Evolutionary conservation across 345 rosid species (phyloP).

Genomic region (Hibiscus tridactylites): DNA sequence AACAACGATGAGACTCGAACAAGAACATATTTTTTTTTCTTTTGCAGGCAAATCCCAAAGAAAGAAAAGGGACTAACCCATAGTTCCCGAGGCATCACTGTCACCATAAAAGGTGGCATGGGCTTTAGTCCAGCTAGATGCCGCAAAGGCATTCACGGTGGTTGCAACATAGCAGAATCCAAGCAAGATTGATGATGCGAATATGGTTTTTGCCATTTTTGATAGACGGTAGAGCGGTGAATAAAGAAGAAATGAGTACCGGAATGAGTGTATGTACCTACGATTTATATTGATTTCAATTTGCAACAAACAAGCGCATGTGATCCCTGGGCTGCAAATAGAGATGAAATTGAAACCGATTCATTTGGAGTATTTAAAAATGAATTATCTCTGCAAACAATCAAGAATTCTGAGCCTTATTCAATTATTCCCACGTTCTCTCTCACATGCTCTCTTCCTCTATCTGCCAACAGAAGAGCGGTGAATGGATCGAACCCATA

Average conservation of each 20-base stretch:
- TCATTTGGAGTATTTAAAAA: not conserved
- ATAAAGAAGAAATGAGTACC: not conserved
- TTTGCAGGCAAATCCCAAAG: not conserved
- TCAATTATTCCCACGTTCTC: constrained; percentile 60
- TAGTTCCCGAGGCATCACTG: constrained; percentile 74
- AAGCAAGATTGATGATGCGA: constrained; percentile 27
- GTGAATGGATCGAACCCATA: constrained; percentile 25
- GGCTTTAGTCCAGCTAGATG: constrained; percentile 52
- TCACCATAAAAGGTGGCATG: constrained; percentile 88
- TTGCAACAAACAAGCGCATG: constrained; percentile 21
- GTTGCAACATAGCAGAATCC: constrained; percentile 23
- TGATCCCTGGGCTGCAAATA: constrained; percentile 22
- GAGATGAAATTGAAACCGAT: constrained; percentile 1
- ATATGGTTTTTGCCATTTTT: constrained; percentile 30
- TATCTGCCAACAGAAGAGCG: constrained; percentile 27
- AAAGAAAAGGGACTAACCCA: constrained; percentile 35
- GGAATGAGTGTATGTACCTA: not conserved
- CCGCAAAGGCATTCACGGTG: constrained; percentile 9
- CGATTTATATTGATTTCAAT: too few relatives aligned
- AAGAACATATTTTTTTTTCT: not conserved
- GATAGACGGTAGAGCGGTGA: not conserved
- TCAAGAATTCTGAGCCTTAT: too few relatives aligned
- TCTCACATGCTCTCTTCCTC: constrained; percentile 29
- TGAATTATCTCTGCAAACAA: constrained; percentile 21
- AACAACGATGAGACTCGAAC: constrained; percentile 14